A percentile compares a stretch with the other conserved stretches of the same genome.
Evolutionary conservation across 164 flowering plant species (phyloP).

Genomic region (Annona cherimola): DNA sequence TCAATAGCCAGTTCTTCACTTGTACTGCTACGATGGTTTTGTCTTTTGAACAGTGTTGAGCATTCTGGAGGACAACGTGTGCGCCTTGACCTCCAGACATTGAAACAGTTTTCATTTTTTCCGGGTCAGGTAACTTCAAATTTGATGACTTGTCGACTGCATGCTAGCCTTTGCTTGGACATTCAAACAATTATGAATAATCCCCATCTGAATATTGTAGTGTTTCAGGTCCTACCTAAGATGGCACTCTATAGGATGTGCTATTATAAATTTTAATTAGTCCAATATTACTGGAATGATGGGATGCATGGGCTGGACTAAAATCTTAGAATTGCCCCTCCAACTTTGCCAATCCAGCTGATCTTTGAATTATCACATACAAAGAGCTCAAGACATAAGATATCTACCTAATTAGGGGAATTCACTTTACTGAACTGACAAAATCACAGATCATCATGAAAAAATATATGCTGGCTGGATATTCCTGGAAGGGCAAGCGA

Average conservation of each 20-base stretch:
- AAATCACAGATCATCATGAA: background rate
- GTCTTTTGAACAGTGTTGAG: constrained; percentile 54
- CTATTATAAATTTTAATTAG: no score
- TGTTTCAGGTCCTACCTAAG: background rate
- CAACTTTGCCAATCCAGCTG: no score
- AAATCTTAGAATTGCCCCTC: no score
- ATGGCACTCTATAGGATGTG: background rate
- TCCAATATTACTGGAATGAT: background rate
- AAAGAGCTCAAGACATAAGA: no score
- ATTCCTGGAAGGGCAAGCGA: no score
- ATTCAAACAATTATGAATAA: background rate
- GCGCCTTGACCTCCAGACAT: constrained; percentile 73
- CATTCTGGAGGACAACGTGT: constrained; percentile 95
- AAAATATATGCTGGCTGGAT: background rate
- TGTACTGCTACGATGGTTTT: background rate
- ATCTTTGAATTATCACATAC: no score
- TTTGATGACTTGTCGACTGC: background rate
- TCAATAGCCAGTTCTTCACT: background rate
- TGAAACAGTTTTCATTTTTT: constrained; percentile 70
- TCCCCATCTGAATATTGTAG: background rate
- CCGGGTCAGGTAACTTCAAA: constrained; percentile 82
- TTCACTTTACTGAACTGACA: no score
- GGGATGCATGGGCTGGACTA: no score
- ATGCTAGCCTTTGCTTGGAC: background rate
- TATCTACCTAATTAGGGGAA: no score